A percentile compares a stretch with the other conserved stretches of the same genome.
These are phyloP conservation scores for Tuber umbilicatum DNA, from an alignment of 495 filamentous ascomycete genomes.

Conservation along the genomic window DNA sequence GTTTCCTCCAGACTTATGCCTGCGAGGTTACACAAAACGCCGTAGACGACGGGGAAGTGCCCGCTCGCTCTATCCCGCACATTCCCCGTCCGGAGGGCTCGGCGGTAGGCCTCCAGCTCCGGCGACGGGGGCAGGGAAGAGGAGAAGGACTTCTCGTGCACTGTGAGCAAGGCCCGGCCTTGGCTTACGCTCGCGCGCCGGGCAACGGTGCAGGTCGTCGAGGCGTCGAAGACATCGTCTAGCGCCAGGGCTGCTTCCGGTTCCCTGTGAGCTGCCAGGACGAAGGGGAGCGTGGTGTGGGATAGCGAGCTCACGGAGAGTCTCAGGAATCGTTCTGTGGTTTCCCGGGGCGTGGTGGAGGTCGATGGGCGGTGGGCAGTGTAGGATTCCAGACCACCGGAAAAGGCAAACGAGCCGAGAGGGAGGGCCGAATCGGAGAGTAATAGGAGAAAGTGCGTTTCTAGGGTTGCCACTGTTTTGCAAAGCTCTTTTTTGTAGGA, in stretches of 20 bases:
- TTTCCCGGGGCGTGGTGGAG: constrained; percentile 41
- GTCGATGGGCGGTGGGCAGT: constrained; percentile 59
- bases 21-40: constrained; percentile 47
- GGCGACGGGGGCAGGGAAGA: constrained; percentile 1
- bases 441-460: constrained; percentile 73
- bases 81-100: constrained; percentile 8
- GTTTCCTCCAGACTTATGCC: constrained; percentile 55
- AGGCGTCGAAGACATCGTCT: constrained; percentile 82
- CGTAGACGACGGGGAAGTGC: constrained; percentile 49
- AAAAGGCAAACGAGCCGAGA: constrained; percentile 94
- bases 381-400: constrained; percentile 87
- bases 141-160: constrained; percentile 71
- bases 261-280: constrained; percentile 63
- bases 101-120: constrained; percentile 18
- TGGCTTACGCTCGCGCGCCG: constrained; percentile 77
- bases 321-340: constrained; percentile 67
- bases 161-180: constrained; percentile 71
- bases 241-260: constrained; percentile 52
- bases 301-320: constrained; percentile 72
- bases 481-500: not conserved
- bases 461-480: constrained; percentile 16
- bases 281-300: constrained; percentile 74
- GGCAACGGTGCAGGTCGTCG: constrained; percentile 77
- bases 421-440: constrained; percentile 94
- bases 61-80: constrained; percentile 17